Conservation (phyloP, 306 rosid species). For the Lupinus albus region DNA sequence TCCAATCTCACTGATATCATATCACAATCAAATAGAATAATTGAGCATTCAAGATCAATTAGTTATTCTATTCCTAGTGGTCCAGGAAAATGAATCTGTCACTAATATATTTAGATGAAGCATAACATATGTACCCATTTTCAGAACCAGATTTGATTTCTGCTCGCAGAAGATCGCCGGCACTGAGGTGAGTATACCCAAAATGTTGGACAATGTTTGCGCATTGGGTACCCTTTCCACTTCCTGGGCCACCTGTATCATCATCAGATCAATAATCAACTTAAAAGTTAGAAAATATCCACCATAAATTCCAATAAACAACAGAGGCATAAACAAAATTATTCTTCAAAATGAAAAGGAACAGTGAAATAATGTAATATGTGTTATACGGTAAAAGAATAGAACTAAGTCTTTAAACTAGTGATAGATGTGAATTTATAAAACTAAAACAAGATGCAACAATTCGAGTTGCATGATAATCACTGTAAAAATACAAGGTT, state of each 20-base stretch:
- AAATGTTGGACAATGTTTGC: slow-evolving; percentile 70
- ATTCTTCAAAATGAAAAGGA: slow-evolving; percentile 14
- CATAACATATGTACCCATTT: slow-evolving; percentile 72
- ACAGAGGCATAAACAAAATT: not conserved
- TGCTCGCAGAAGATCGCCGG: slow-evolving; percentile 97
- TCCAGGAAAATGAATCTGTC: not conserved
- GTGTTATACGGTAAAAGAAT: not conserved
- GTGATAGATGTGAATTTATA: slow-evolving; percentile 1
- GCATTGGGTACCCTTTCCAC: slow-evolving; percentile 99
- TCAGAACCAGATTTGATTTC: slow-evolving; percentile 95
- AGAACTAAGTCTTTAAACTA: slow-evolving; percentile 5
- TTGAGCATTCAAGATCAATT: too few relatives aligned
- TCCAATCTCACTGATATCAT: too few relatives aligned
- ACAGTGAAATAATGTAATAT: not conserved
- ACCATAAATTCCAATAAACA: slow-evolving; percentile 28
- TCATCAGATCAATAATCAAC: slow-evolving; percentile 39
- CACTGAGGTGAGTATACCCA: slow-evolving; percentile 94
- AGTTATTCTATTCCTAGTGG: too few relatives aligned
- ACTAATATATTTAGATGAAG: slow-evolving; percentile 19
- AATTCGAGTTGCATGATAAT: slow-evolving; percentile 16
- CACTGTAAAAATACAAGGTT: slow-evolving; percentile 21
- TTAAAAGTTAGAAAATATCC: slow-evolving; percentile 28
- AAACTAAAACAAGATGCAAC: not conserved
- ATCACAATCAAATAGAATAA: too few relatives aligned
- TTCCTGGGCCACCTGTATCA: slow-evolving; percentile 91